These are phyloP conservation scores for Mycosphaerelloides madeirae DNA, from an alignment of 2,329 filamentous ascomycete genomes.

Conservation along the genomic window DNA sequence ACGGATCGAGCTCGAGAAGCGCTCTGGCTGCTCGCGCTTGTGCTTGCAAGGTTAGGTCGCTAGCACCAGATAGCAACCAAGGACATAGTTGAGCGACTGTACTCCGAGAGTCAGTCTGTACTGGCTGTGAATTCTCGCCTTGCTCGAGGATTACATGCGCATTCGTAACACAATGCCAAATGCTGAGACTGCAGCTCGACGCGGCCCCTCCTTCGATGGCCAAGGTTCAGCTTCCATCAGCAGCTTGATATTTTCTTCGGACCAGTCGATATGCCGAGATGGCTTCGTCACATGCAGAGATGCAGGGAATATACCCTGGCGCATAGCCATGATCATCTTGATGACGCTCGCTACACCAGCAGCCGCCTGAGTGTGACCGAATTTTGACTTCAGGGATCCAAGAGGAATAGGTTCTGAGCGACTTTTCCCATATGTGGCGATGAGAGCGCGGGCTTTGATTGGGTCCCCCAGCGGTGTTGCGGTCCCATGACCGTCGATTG, in stretches of 20 bases:
- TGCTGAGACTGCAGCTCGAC: slow-evolving; percentile 13
- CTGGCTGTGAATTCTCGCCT: too few species aligned
- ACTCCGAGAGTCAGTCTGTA: too few species aligned
- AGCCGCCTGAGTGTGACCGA: slow-evolving; percentile 13
- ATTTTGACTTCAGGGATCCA: slow-evolving; percentile 11
- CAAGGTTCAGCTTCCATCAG: slow-evolving; percentile 26
- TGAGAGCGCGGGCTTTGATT: slow-evolving; percentile 11
- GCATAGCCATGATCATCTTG: slow-evolving; percentile 17
- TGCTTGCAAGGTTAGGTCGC: not conserved
- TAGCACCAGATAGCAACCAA: slow-evolving; percentile 1
- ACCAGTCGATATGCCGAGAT: slow-evolving; percentile 25
- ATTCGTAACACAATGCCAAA: slow-evolving; percentile 27
- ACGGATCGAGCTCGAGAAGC: not conserved
- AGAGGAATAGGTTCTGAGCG: not conserved
- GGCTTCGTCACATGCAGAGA: slow-evolving; percentile 23
- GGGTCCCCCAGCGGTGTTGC: slow-evolving; percentile 24
- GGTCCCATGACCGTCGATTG: slow-evolving; percentile 19
- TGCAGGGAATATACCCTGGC: slow-evolving; percentile 14
- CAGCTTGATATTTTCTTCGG: slow-evolving; percentile 15
- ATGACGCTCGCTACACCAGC: slow-evolving; percentile 8
- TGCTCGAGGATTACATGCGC: slow-evolving; percentile 3
- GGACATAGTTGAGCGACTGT: not conserved
- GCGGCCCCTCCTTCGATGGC: slow-evolving; percentile 10
- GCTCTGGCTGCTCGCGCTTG: not conserved
- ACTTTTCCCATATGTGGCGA: slow-evolving; percentile 3